Base-by-base conservation (phyloP, 257 asterid species). In the Agastache rugosa region DNA sequence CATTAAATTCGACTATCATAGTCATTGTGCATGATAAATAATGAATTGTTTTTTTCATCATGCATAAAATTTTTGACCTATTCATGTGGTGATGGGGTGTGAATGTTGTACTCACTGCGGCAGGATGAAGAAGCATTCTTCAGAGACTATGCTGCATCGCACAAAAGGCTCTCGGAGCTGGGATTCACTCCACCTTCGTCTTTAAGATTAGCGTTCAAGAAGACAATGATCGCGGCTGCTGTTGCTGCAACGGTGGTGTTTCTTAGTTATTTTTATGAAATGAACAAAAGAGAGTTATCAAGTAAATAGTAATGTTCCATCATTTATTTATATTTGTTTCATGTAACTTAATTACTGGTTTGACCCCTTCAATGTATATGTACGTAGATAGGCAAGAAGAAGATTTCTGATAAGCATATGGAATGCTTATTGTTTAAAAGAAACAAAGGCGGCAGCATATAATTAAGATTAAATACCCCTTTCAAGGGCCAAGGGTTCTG, bases 111-210 rank as follows among this genome's bases (percentile, higher is more conserved):
- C 20, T 68, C 69, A 0, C 15, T 48, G 42, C 29, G 44, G 59
- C 82, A 91, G 97, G 97, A 94, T 58, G 91, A 94, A 83, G 98
- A 94, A 64, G 87, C 89, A 68, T 92, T 94, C 87, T 87, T 91
- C 82, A 85, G 66, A 79, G 97, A 94, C 75, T 91, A 94, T 37
- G 96, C 96, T 0, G 87, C 55, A 4, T 92, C 97, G 29, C 97
- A 94, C 83, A 92, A 94, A 78, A 91, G 86, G 67, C 93, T 94
- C n/a, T 91, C 97, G 1, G 97, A 94, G 77, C 88, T 94, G 29
- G 97, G 97, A 41, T 91, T 94, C 60, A 62, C 67, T 58, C 84
- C 82, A 8, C 84, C 88, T 0, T 80, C 86, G 7, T n/a, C 44
- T 31, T 66, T 74, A 68, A 81, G 74, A 68, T 66, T 53, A 67